Evolutionary conservation across 2,329 filamentous ascomycete species (phyloP).

Genomic region (Phaeosphaeria sp.): DNA sequence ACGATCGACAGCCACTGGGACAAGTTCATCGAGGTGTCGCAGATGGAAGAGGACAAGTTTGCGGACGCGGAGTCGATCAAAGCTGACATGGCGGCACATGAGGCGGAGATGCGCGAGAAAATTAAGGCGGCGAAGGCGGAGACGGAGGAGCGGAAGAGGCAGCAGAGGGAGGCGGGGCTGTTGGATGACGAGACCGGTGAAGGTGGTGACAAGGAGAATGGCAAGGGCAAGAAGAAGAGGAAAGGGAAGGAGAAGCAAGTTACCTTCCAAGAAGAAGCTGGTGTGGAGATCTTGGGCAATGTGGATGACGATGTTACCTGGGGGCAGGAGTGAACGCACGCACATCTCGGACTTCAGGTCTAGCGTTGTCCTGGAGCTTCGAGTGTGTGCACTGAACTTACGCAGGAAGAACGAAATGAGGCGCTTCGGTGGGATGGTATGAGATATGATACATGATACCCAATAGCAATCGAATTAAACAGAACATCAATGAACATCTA

Average conservation of each 20-base stretch:
- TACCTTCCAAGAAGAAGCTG: slow-evolving; percentile 34
- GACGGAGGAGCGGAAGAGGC: slow-evolving; percentile 46
- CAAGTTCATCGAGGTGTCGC: slow-evolving; percentile 43
- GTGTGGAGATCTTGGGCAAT: slow-evolving; percentile 38
- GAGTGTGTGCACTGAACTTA: too few species aligned
- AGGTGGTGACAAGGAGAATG: slow-evolving; percentile 26
- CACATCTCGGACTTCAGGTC: too few species aligned
- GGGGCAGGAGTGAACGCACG: slow-evolving; percentile 25
- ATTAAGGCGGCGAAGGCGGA: slow-evolving; percentile 47
- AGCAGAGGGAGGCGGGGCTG: slow-evolving; percentile 36
- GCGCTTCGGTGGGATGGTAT: too few species aligned
- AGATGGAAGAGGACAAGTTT: slow-evolving; percentile 47
- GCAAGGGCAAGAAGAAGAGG: slow-evolving; percentile 40
- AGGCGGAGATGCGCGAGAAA: slow-evolving; percentile 36
- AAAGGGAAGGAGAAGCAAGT: slow-evolving; percentile 36
- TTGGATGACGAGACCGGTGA: slow-evolving; percentile 28
- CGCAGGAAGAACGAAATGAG: too few species aligned
- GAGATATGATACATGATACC: background rate
- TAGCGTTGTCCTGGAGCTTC: too few species aligned
- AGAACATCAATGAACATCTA: too few species aligned
- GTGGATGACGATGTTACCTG: slow-evolving; percentile 37
- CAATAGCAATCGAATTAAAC: too few species aligned
- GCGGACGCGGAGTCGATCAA: slow-evolving; percentile 46
- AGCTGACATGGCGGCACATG: slow-evolving; percentile 32
- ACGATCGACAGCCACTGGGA: slow-evolving; percentile 46